Base-by-base conservation (phyloP, 176 grass and related monocot species). In the Eragrostis nindensis region DNA sequence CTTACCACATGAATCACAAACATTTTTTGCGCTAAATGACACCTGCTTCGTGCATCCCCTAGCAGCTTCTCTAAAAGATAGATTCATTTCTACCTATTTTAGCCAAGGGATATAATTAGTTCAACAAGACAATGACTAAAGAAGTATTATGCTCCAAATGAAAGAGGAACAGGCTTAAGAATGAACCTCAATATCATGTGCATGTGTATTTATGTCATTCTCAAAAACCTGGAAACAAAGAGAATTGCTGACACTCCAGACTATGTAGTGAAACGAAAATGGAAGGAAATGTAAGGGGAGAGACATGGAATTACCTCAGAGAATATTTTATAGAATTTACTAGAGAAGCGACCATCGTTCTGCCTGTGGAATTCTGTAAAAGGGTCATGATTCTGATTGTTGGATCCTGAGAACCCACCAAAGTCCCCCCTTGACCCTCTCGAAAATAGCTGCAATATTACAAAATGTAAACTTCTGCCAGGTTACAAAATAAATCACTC, bases 311-410 rank as follows among this genome's bases (percentile, higher is more conserved):
- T 27, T 70, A 98, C 95, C 95, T 94, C 90, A 72, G 95, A 91
- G 70, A 98, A 98, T 91, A 94, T 91, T 90, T 89, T 94, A 32
- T 93, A 94, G 72, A 98, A 98, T 78, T 81, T 66, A 91, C 66
- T 89, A 71, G 82, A 89, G 72, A 89, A 89, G 41, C 41, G 77
- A 43, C 83, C 90, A 74, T 72, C 75, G 79, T 81, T 94, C 80
- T 86, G 68, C 83, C 81, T 92, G 61, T 66, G 66, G 84, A 92
- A 97, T 82, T 76, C 85, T 78, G 86, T 86, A 72, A 98, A 98
- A 87, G 90, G 92, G 54, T 91, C 86, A 48, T 41, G 76, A 61
- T 76, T 91, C 82, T 82, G 67, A 72, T 68, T 90, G n/a, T 66
- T 78, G 84, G 82, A 94, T 84, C 64, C 80, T 74, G 94, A 82